Conservation (phyloP, 2,329 filamentous ascomycete genomes). For the Fonsecaea nubica region DNA sequence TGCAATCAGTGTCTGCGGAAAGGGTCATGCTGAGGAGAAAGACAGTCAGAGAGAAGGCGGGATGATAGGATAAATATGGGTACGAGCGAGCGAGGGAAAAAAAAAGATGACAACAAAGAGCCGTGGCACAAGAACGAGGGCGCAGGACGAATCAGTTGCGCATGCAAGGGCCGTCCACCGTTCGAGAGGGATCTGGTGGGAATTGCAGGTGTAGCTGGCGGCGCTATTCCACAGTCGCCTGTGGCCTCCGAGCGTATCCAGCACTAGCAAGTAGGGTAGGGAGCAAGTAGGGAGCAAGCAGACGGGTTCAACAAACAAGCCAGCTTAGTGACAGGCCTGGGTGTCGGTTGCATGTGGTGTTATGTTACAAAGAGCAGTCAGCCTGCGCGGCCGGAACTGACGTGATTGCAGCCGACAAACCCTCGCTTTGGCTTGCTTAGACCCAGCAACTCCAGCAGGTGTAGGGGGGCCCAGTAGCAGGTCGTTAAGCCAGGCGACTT, state of each 20-base stretch:
- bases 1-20: conserved; percentile 27
- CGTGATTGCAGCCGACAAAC: conserved; percentile 31
- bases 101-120: conserved; percentile 39
- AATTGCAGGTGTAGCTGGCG: conserved; percentile 28
- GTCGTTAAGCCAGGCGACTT: conserved; percentile 12
- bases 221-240: conserved; percentile 34
- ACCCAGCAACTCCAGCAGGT: not conserved
- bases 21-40: conserved; percentile 37
- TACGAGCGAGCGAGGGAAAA: conserved; percentile 21
- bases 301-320: conserved; percentile 16
- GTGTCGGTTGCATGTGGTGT: conserved; percentile 31
- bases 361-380: conserved; percentile 33
- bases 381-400: conserved; percentile 33
- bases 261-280: conserved; percentile 11
- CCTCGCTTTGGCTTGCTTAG: conserved; percentile 9
- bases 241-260: conserved; percentile 27
- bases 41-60: conserved; percentile 27
- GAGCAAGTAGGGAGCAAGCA: conserved; percentile 9
- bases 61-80: conserved; percentile 36
- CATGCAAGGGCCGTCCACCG: conserved; percentile 36
- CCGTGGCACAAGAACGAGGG: conserved; percentile 34
- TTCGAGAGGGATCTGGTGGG: conserved; percentile 36
- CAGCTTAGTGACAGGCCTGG: conserved; percentile 19
- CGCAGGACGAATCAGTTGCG: conserved; percentile 38
- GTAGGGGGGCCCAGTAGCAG: conserved; percentile 1